phyloP scores from a whole-genome alignment of 1,139 yeast species.

The Lizanozyma gosingica region DNA sequence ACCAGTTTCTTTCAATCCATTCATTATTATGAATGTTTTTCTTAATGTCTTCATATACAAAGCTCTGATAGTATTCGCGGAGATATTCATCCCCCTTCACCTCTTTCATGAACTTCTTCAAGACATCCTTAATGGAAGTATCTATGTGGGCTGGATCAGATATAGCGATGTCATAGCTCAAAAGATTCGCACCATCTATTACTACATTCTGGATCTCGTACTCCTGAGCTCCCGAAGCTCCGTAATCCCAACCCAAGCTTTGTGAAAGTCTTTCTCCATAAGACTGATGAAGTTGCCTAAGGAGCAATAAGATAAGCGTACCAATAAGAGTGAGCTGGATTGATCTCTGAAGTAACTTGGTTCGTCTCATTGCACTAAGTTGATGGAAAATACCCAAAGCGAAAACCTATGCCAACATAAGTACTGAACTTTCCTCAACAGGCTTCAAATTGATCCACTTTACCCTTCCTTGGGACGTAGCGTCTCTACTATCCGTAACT shows the following conservation, averaged over 20 bases:
- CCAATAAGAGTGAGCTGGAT: not conserved
- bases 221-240: not conserved
- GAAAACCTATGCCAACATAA: no score
- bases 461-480: no score
- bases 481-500: no score
- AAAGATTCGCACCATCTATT: not conserved
- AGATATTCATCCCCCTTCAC: not conserved
- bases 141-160: not conserved
- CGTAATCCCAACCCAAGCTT: not conserved
- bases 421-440: no score
- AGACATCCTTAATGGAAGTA: not conserved
- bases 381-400: no score
- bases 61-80: not conserved
- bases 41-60: not conserved
- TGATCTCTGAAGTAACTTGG: not conserved
- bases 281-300: not conserved
- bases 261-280: not conserved
- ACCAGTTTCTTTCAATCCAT: constrained; percentile 13
- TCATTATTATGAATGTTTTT: not conserved
- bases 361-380: not conserved
- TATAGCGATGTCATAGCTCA: not conserved
- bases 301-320: not conserved
- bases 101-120: not conserved
- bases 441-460: no score
- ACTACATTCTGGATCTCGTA: not conserved